Evolutionary conservation across 768 basidiomycete genomes (phyloP).

Genomic region (Auricularia sp.): DNA sequence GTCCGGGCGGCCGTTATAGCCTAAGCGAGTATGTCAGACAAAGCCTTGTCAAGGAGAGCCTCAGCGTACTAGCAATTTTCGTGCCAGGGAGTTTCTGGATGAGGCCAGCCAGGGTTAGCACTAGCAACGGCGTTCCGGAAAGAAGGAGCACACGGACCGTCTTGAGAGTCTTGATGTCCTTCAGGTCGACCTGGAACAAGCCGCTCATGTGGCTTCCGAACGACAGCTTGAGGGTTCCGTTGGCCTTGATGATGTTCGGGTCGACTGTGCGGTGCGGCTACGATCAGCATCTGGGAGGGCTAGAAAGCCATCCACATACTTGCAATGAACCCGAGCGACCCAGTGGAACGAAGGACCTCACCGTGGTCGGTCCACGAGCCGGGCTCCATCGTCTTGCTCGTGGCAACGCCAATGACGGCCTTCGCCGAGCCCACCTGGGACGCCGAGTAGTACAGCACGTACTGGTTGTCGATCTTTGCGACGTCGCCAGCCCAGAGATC

Average conservation of each 20-base stretch:
- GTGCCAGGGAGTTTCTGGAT: too few species aligned
- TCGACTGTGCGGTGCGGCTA: background rate
- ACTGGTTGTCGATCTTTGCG: background rate
- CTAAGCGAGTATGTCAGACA: background rate
- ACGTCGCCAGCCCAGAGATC: background rate
- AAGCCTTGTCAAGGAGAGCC: background rate
- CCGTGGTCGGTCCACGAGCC: conserved; percentile 1
- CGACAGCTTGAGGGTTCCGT: too few species aligned
- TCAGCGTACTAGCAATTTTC: background rate
- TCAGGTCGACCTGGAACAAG: too few species aligned
- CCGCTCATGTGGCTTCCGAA: too few species aligned
- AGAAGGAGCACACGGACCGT: too few species aligned
- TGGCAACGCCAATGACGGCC: background rate
- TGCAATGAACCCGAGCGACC: background rate
- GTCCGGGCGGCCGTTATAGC: background rate
- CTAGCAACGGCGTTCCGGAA: too few species aligned
- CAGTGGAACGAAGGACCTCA: background rate
- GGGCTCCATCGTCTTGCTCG: background rate
- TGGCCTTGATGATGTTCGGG: background rate
- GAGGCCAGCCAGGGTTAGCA: too few species aligned
- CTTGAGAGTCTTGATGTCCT: too few species aligned
- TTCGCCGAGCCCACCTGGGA: background rate
- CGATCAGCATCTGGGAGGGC: background rate
- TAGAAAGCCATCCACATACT: background rate
- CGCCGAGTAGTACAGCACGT: background rate